Evolutionary conservation across 495 filamentous ascomycete species (phyloP), one percentile per base, ranked within the genome.

Genomic region (Aspergillus nanangensis): DNA sequence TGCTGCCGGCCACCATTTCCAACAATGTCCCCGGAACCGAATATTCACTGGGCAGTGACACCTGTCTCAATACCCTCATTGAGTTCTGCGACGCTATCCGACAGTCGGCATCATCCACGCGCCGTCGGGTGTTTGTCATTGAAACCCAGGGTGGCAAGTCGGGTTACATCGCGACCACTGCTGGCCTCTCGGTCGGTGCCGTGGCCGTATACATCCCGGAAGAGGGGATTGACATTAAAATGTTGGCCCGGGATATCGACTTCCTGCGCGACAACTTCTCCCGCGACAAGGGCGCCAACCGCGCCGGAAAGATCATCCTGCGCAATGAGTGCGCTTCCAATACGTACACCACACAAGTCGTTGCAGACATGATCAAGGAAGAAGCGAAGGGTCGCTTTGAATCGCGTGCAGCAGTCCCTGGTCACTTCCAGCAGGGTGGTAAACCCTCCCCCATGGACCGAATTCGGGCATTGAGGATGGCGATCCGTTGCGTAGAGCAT

Each of bases 21-120:
- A 97, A 97, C 74, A 99, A 99, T 65, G 94, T 99, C 8, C 94
- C 93, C 0, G 94, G 94, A 8, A 96, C 90, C 11, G 94, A 99
- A 66, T 99, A 95, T 70, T 95, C 90, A 0, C 78, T 99, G 36
- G 94, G 94, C 14, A 94, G 87, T 39, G 94, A 99, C 62, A 99
- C 94, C 10, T 99, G 94, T 60, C 74, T 97, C 32, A 99, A 99
- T 64, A 89, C 94, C n/a, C 74, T 99, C 14, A 88, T 96, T 48
- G 76, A 84, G 24, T 99, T 96, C 70, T 99, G 94, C 61, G 94
- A 99, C 70, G 88, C 87, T 34, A 96, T 97, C 69, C 88, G 91
- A 57, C 94, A 97, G 67, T 96, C 90, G 7, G 94, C 94, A 0
- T 95, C 90, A 2, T 88, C 94, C 10, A 90, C 87, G 22, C 84